phyloP scores from a whole-genome alignment of 2,329 filamentous ascomycete genomes.

The Fusarium pilosicola region DNA sequence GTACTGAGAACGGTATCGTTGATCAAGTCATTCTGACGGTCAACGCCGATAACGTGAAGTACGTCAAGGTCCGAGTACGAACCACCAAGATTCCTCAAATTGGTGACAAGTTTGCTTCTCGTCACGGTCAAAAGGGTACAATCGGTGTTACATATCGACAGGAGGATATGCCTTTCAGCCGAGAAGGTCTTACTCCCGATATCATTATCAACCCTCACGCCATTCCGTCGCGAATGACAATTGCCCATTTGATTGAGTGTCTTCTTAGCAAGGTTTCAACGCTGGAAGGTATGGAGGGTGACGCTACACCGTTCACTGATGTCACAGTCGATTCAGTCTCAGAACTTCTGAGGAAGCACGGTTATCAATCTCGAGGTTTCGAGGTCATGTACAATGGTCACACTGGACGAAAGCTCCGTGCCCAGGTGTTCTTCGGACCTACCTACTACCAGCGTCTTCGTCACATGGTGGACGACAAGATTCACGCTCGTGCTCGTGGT shows the following conservation, averaged over 20 bases:
- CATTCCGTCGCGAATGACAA: conserved; percentile 99
- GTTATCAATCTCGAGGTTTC: conserved; percentile 96
- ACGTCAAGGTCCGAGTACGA: conserved; percentile 96
- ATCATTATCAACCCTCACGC: conserved; percentile 99
- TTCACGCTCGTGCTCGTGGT: conserved; percentile 96
- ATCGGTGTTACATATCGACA: conserved; percentile 98
- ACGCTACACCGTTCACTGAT: conserved; percentile 97
- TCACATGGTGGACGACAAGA: conserved; percentile 99
- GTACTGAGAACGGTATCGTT: conserved; percentile 96
- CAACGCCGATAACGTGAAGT: conserved; percentile 91
- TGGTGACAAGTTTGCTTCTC: conserved; percentile 98
- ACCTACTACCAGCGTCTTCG: conserved; percentile 99
- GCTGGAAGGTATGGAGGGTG: conserved; percentile 92
- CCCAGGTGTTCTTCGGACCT: conserved; percentile 95
- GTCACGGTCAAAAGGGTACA: conserved; percentile 98
- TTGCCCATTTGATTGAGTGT: conserved; percentile 99
- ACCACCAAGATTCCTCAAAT: conserved; percentile 99
- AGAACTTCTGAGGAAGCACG: conserved; percentile 83
- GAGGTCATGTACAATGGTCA: conserved; percentile 99
- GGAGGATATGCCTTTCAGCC: conserved; percentile 98
- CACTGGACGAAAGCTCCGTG: conserved; percentile 90
- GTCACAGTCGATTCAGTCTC: conserved; percentile 96
- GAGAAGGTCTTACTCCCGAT: conserved; percentile 91
- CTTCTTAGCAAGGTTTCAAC: conserved; percentile 95
- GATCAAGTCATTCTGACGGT: conserved; percentile 94